phyloP scores from a whole-genome alignment of 139 green algal species.

The Chlamydomonas applanata region DNA sequence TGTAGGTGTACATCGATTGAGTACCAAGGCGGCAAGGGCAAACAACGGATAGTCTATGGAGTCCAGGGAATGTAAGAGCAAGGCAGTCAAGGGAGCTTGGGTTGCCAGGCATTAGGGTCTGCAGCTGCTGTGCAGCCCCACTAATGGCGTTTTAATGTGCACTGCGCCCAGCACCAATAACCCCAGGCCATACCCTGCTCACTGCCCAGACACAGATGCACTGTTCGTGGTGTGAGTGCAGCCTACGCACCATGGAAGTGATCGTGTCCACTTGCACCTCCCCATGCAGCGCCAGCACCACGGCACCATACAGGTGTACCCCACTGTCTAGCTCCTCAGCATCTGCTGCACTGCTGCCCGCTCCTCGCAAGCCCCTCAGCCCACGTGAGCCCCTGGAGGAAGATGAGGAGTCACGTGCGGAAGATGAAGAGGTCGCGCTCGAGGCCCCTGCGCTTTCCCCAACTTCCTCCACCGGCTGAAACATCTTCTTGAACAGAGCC shows the following conservation, averaged over 20 bases:
- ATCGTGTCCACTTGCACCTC: slow-evolving; percentile 39
- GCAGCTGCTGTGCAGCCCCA: too few relatives aligned
- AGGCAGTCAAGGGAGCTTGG: too few relatives aligned
- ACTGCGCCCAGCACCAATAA: not conserved
- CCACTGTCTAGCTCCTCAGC: slow-evolving; percentile 8
- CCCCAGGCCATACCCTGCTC: not conserved
- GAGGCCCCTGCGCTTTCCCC: not conserved
- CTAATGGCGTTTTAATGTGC: too few relatives aligned
- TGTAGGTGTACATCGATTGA: too few relatives aligned
- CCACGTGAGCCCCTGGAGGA: not conserved
- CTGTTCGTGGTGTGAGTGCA: not conserved
- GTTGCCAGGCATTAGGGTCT: too few relatives aligned
- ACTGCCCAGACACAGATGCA: not conserved
- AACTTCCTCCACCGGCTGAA: not conserved
- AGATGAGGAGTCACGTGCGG: not conserved
- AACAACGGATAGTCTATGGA: too few relatives aligned
- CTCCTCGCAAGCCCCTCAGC: not conserved
- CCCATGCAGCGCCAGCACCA: slow-evolving; percentile 32
- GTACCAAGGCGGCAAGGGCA: too few relatives aligned
- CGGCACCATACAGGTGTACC: slow-evolving; percentile 36
- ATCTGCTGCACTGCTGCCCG: not conserved
- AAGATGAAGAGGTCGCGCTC: slow-evolving; percentile 1
- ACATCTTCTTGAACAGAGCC: not conserved
- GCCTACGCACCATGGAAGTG: slow-evolving; percentile 29
- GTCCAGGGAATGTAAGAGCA: too few relatives aligned